Percentiles rank a stretch among this genome's conserved stretches.
These are phyloP conservation scores for Prosopis cineraria DNA, from an alignment of 306 rosid genomes.

Conservation along the genomic window DNA sequence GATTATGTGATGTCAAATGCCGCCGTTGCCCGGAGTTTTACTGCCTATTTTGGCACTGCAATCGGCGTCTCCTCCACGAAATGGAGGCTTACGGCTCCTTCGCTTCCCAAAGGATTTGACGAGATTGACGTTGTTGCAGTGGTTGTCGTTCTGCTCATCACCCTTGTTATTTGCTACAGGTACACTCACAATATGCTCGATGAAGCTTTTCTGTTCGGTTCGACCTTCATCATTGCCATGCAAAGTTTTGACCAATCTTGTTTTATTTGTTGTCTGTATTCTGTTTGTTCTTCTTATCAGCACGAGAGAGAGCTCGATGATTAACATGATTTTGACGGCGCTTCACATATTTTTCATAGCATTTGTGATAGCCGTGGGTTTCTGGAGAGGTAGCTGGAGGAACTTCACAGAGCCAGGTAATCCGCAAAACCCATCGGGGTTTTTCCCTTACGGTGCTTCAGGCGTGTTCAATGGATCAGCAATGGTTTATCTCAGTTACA, in stretches of 20 bases:
- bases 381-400: constrained; percentile 75
- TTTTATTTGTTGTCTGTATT: background rate
- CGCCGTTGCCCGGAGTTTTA: constrained; percentile 75
- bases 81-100: constrained; percentile 66
- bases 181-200: background rate
- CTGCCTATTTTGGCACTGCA: constrained; percentile 62
- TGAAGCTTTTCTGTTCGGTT: background rate
- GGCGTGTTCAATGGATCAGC: constrained; percentile 85
- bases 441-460: constrained; percentile 64
- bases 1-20: constrained; percentile 97
- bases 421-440: constrained; percentile 64
- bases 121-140: constrained; percentile 75
- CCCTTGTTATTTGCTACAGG: constrained; percentile 84
- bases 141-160: constrained; percentile 61
- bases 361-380: constrained; percentile 68
- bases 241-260: background rate
- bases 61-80: constrained; percentile 66
- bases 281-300: constrained; percentile 35
- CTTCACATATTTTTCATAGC: constrained; percentile 70
- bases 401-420: constrained; percentile 63
- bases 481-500: constrained; percentile 75
- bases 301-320: constrained; percentile 79
- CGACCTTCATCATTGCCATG: background rate
- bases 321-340: constrained; percentile 80
- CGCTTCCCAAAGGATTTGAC: constrained; percentile 67